Evolutionary conservation across 768 basidiomycete genomes (phyloP), one percentile per base, ranked within the genome.

Genomic region (Russula olivacea): DNA sequence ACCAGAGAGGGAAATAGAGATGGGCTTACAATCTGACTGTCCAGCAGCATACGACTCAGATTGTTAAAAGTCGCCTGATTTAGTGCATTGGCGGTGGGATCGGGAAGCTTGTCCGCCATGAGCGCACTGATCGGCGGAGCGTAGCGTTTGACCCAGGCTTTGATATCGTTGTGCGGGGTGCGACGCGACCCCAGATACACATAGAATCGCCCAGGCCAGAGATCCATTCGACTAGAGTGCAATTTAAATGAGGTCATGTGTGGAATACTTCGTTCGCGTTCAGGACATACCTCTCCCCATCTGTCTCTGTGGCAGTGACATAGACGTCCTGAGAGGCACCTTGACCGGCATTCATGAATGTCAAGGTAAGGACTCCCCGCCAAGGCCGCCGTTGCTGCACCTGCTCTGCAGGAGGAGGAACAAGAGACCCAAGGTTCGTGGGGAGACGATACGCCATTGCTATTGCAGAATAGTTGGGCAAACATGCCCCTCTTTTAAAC

Each of bases 261-360:
- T 47, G 51, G 14, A 61, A 41, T 41, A 59, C 61, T 38, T 43
- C 14, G 48, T 32, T 43, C 11, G 25, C 43, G 58, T 55, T 45
- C 47, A 52, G 61, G 53, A 78, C 84, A 71, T 77, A 87, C 86
- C 79, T 84, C 68, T 87, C 83, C n/a, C 85, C 84, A 70, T 86
- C 85, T 38, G 83, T 86, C 75, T 87, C 86, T 48, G 85, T 84
- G 28, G 83, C 84, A 32, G 84, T 83, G 68, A 85, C 82, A 57
- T 74, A 77, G 55, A 86, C 77, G 63, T 80, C 79, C 69, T 83
- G 82, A 36, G 58, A 56, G 67, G 72, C 79, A 74, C 75, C 68
- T 76, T 76, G 69, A 66, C 79, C 76, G 66, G 76, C 64, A 61
- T 80, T 71, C 75, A 79, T 76, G 65, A 81, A 79, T 68, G 78